A percentile compares a stretch with the other conserved stretches of the same genome.
These are phyloP conservation scores for Ophiocordyceps australis DNA, from an alignment of 2,329 filamentous ascomycete species.

Conservation along the genomic window DNA sequence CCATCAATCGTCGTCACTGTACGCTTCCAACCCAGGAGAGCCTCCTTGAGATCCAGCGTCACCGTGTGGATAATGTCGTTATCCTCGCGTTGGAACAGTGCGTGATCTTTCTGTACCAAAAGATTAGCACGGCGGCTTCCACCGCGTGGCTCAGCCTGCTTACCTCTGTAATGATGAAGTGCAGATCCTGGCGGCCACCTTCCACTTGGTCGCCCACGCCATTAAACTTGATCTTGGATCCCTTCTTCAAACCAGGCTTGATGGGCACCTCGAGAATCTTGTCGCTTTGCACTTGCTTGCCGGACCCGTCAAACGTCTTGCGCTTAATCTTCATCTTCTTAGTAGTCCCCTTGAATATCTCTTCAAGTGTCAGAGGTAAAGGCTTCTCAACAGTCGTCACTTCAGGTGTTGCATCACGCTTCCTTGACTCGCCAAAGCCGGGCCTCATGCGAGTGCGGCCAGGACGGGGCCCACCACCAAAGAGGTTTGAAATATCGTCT, in stretches of 20 bases:
- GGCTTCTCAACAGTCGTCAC: constrained; percentile 81
- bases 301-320: constrained; percentile 77
- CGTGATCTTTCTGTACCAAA: constrained; percentile 56
- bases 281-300: constrained; percentile 74
- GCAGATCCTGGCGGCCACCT: constrained; percentile 84
- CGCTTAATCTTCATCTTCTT: constrained; percentile 99
- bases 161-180: constrained; percentile 91
- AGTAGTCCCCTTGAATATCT: constrained; percentile 67
- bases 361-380: constrained; percentile 67
- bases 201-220: constrained; percentile 97
- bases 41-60: constrained; percentile 79
- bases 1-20: constrained; percentile 91
- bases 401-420: constrained; percentile 45
- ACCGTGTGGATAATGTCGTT: constrained; percentile 70
- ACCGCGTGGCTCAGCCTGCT: no score
- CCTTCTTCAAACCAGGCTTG: constrained; percentile 88
- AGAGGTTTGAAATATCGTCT: constrained; percentile 34
- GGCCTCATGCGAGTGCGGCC: constrained; percentile 24
- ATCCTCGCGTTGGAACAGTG: constrained; percentile 68
- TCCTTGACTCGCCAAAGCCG: constrained; percentile 13
- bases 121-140: no score
- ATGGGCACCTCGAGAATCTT: constrained; percentile 88
- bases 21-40: constrained; percentile 80
- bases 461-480: constrained; percentile 16
- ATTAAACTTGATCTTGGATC: constrained; percentile 95